A percentile compares a stretch with the other conserved stretches of the same genome.
Conservation (phyloP, 2,329 filamentous ascomycete species). For the Didymella lethalis region DNA sequence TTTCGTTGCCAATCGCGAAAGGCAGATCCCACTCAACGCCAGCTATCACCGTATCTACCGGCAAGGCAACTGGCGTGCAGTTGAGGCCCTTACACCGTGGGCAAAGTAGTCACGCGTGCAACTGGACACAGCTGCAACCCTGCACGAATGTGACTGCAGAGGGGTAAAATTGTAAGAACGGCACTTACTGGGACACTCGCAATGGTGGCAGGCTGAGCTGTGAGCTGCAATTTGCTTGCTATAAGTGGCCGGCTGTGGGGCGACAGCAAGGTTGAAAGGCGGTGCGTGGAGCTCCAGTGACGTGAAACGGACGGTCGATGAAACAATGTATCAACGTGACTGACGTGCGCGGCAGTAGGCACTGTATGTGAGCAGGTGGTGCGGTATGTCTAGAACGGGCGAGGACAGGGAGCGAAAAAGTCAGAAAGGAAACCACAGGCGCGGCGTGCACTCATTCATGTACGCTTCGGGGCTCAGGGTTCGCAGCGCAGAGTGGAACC, state of each 20-base stretch:
- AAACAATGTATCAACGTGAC: conserved; percentile 26
- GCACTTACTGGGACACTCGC: conserved; percentile 28
- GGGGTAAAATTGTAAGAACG: conserved; percentile 5
- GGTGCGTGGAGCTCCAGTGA: conserved; percentile 22
- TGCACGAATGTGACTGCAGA: conserved; percentile 7
- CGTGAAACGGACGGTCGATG: conserved; percentile 35
- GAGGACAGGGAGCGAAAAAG: conserved; percentile 22
- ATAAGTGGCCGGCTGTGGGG: conserved; percentile 13
- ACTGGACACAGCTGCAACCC: conserved; percentile 4
- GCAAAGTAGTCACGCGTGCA: neutral
- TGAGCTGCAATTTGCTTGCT: conserved; percentile 7
- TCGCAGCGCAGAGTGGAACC: conserved; percentile 19
- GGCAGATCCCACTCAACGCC: neutral
- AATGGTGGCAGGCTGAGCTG: conserved; percentile 21
- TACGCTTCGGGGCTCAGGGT: conserved; percentile 24
- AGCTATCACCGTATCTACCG: neutral
- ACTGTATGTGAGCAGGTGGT: conserved; percentile 11
- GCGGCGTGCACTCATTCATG: conserved; percentile 38
- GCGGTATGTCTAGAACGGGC: conserved; percentile 8
- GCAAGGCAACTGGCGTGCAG: neutral
- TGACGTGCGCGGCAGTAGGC: conserved; percentile 22
- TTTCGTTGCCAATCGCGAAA: neutral
- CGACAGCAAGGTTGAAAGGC: conserved; percentile 13
- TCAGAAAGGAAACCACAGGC: conserved; percentile 25
- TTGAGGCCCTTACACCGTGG: conserved; percentile 9